Evolutionary conservation across 495 filamentous ascomycete species (phyloP).

Genomic region (Annulohypoxylon maeteangense): DNA sequence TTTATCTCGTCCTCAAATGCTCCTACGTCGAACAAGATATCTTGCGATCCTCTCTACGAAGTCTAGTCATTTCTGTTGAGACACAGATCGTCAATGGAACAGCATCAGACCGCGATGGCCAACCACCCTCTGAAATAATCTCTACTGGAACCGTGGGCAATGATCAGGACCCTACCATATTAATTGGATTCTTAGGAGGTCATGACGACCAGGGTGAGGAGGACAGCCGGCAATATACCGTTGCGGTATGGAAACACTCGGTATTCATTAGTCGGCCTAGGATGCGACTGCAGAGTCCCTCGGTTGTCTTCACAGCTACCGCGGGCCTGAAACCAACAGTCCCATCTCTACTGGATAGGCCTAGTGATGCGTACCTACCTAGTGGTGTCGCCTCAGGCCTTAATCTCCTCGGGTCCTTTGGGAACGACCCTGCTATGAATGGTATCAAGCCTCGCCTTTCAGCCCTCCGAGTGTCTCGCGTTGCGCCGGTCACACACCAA

Average conservation of each 20-base stretch:
- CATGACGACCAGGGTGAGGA: conserved; percentile 51
- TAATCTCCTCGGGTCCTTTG: conserved; percentile 84
- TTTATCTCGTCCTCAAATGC: conserved; percentile 77
- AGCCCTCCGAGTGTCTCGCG: conserved; percentile 79
- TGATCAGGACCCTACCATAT: conserved; percentile 68
- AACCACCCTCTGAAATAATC: conserved; percentile 70
- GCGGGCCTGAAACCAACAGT: conserved; percentile 72
- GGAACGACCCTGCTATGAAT: conserved; percentile 71
- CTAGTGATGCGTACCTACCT: conserved; percentile 79
- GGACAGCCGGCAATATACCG: conserved; percentile 59
- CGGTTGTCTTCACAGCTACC: conserved; percentile 78
- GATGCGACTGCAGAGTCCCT: conserved; percentile 80
- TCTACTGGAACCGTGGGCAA: conserved; percentile 70
- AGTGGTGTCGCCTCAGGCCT: conserved; percentile 78
- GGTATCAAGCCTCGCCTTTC: conserved; percentile 80
- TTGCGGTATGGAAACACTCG: conserved; percentile 83
- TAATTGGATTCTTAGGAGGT: conserved; percentile 60
- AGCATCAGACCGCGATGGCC: conserved; percentile 53
- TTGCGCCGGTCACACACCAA: conserved; percentile 68
- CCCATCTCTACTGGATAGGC: conserved; percentile 56
- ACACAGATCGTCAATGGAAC: conserved; percentile 73
- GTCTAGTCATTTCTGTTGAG: conserved; percentile 75
- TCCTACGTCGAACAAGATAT: conserved; percentile 68
- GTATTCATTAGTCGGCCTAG: conserved; percentile 81
- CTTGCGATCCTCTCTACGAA: conserved; percentile 68